Evolutionary conservation across 257 asterid species (phyloP), one percentile per base, ranked within the genome.

Genomic region (Solanum bukasovii): DNA sequence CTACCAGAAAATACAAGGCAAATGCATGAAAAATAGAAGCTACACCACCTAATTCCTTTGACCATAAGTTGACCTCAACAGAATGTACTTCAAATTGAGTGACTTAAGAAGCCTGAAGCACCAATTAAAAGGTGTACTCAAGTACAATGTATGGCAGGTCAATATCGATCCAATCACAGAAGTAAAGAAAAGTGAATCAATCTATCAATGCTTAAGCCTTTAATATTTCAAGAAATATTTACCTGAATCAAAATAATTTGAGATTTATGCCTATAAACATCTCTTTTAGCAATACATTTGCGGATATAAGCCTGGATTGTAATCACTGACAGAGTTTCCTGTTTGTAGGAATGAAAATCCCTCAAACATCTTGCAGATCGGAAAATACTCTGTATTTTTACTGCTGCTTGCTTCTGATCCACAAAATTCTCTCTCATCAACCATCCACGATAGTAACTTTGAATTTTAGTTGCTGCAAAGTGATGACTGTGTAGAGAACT

Each of bases 381-480:
- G 56, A 90, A 89, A 84, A 87, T 89, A 90, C 94, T 93, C 90
- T 97, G 98, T 83, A 96, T 90, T 89, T 59, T 91, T 86, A 73
- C 61, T 77, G 88, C 73, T 78, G 98, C 95, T 84, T 79, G 90
- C 91, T 88, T 95, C 91, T 92, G 87, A 90, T 82, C 86, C 72
- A 88, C 85, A 87, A 93, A 92, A 42, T 56, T 52, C 90, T 90
- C 91, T 90, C 93, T 92, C 91, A 88, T 89, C 87, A 89, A 81
- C 94, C 94, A 92, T 85, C 98, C 93, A 75, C 94, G 98, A 87
- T 84, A 91, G 87, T 91, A 89, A 56, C 98, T 92, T 92, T 96
- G 99, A 86, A 97, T 96, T 88, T 91, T 93, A 84, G 92, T 91
- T 63, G 97, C 98, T 85, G 99, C 98, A 61, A 29, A 79, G 88